These are phyloP conservation scores for Fusarium sp. DNA, from an alignment of 2,329 filamentous ascomycete genomes.

Conservation along the genomic window DNA sequence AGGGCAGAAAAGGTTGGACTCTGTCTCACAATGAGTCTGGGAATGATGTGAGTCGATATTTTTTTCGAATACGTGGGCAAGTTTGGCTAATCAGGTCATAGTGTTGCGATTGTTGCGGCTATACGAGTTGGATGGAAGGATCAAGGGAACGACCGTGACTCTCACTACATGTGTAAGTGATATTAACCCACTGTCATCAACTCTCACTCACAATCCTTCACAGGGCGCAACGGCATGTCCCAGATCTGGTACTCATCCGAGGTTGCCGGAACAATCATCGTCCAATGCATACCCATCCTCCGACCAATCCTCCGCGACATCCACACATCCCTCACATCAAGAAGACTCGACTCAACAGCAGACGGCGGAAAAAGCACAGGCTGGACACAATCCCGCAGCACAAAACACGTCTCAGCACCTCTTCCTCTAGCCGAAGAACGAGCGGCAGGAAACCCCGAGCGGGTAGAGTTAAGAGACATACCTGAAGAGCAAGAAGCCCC, in stretches of 20 bases:
- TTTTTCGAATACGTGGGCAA: neutral
- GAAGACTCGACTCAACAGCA: conserved; percentile 32
- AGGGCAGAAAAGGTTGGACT: conserved; percentile 62
- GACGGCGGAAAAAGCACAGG: conserved; percentile 33
- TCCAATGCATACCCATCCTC: conserved; percentile 65
- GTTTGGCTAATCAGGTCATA: conserved; percentile 21
- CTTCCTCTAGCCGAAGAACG: conserved; percentile 9
- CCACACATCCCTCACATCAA: conserved; percentile 41
- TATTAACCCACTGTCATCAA: neutral
- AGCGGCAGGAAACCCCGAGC: conserved; percentile 8
- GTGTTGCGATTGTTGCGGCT: conserved; percentile 61
- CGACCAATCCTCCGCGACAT: conserved; percentile 56
- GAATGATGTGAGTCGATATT: conserved; percentile 54
- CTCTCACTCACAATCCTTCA: neutral
- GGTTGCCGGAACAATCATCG: conserved; percentile 65
- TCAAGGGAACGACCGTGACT: conserved; percentile 58
- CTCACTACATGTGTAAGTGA: conserved; percentile 59
- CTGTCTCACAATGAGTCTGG: conserved; percentile 63
- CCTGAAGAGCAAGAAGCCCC: conserved; percentile 33
- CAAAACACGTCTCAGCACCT: conserved; percentile 33
- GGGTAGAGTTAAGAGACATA: conserved; percentile 36
- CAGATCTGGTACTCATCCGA: conserved; percentile 60
- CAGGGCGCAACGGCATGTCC: conserved; percentile 45
- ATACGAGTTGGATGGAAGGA: conserved; percentile 63
- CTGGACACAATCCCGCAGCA: conserved; percentile 39